Base-by-base conservation (phyloP, 441 rosid genomes). In the Sinapis alba region DNA sequence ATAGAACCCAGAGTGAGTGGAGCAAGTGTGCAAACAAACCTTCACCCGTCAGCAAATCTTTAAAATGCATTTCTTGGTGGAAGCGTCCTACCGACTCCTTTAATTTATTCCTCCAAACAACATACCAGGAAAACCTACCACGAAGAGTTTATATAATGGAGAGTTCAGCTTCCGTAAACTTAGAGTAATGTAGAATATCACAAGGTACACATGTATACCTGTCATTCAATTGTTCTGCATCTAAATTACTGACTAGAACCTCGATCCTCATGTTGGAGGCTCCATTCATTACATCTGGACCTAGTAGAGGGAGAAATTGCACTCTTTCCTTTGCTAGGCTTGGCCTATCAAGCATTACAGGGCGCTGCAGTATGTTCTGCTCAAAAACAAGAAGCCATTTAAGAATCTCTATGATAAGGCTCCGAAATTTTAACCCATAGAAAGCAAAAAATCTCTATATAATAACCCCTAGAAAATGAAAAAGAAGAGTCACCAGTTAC, bases 301-400 rank as follows among this genome's bases (percentile, higher is more conserved):
- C 83, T 43, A 79, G 85, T 24, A 76, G 50, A 61, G 86, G 79
- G 47, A 84, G 85, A 59, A 68, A 27, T 73, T 77, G 82, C 50
- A 71, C 69, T 70, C 84, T 86, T 75, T 83, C 84, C 76, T 71
- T 85, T n/a, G 72, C 78, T 43, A 81, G 75, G 65, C 84, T 89
- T 76, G 82, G 91, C 78, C 81, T 84, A 74, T 85, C 76, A 76
- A 88, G 87, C 87, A 88, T 86, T 72, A 86, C 88, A 76, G 98
- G 93, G 62, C 84, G 89, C 79, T 87, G 89, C 80, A 96, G 76
- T 61, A 84, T 57, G 78, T 88, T 97, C 98, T 96, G 84, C 64
- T 62, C 73, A 75, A 78, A 75, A 73, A 73, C 54, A 73, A 61
- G 50, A 56, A 53, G 59, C 21, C 56, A 63, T 34, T 68, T 57